phyloP scores from a whole-genome alignment of 345 rosid species.

The Xanthoceras sorbifolium region DNA sequence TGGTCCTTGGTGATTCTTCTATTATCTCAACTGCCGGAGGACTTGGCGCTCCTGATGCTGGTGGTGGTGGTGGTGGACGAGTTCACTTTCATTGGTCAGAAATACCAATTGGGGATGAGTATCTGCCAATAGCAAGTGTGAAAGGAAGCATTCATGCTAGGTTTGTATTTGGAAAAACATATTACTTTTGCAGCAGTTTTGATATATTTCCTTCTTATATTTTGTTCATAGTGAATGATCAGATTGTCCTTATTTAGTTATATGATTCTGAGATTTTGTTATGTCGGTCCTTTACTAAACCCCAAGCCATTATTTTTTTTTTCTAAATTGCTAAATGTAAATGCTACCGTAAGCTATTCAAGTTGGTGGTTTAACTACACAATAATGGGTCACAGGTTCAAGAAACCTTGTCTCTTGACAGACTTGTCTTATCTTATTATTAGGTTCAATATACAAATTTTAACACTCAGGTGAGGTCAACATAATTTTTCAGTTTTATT shows the following conservation, averaged over 20 bases:
- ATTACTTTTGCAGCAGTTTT: background rate
- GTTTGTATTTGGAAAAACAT: slow-evolving; percentile 40
- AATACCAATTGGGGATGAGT: slow-evolving; percentile 75
- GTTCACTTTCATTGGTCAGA: slow-evolving; percentile 90
- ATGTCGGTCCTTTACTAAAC: background rate
- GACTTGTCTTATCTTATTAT: background rate
- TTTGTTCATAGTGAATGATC: background rate
- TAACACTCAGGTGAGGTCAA: background rate
- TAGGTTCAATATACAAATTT: background rate
- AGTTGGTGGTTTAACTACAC: background rate
- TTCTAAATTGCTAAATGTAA: background rate
- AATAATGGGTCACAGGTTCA: background rate
- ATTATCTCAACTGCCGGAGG: slow-evolving; percentile 71
- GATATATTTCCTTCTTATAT: slow-evolving; percentile 5
- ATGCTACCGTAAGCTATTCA: background rate
- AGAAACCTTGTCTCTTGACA: background rate
- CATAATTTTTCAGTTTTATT: background rate
- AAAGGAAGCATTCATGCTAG: slow-evolving; percentile 70
- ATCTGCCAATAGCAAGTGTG: slow-evolving; percentile 75
- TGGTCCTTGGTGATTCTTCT: slow-evolving; percentile 56
- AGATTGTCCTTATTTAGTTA: background rate
- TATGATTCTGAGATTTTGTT: background rate
- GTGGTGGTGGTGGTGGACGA: slow-evolving; percentile 97
- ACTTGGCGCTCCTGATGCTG: slow-evolving; percentile 74
- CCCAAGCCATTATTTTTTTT: background rate